Conservation (phyloP, 73 alveolate species). For the Paramecium tetraurelia region DNA sequence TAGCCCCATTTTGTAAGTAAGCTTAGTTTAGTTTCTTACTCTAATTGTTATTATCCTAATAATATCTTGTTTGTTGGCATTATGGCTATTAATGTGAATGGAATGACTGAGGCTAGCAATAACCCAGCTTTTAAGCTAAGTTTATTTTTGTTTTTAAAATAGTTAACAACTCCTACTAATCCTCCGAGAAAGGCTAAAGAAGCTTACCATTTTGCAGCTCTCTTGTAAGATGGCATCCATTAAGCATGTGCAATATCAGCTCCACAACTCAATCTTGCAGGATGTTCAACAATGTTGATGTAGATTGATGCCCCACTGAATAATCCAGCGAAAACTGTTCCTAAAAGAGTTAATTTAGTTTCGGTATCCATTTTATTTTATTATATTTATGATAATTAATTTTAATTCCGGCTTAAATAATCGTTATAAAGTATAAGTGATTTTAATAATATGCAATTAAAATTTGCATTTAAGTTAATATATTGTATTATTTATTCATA, state of each 20-base stretch:
- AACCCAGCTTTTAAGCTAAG: not conserved
- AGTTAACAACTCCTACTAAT: not conserved
- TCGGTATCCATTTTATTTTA: slow-evolving; percentile 18
- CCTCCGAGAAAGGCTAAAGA: slow-evolving; percentile 19
- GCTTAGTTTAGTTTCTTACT: not conserved
- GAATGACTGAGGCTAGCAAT: not conserved
- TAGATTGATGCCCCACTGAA: slow-evolving; percentile 54
- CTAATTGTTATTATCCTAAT: not conserved
- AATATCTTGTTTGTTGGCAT: slow-evolving; percentile 29
- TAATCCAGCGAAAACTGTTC: slow-evolving; percentile 40
- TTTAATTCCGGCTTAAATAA: not conserved
- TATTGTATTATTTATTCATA: too few species aligned
- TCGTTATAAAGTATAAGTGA: not conserved
- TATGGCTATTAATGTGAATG: slow-evolving; percentile 20
- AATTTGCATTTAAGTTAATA: too few species aligned
- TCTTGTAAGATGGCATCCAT: slow-evolving; percentile 34
- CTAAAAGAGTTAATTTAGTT: slow-evolving; percentile 1
- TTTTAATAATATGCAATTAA: not conserved
- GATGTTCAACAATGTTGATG: slow-evolving; percentile 35
- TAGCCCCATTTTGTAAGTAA: slow-evolving; percentile 32
- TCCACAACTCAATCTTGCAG: slow-evolving; percentile 9
- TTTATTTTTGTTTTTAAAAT: not conserved
- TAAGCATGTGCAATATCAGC: not conserved
- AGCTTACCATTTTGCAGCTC: not conserved
- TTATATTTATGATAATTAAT: not conserved